Percentiles rank a stretch among this genome's conserved stretches.
Conservation (phyloP, 306 rosid genomes). For the Casuarina equisetifolia region DNA sequence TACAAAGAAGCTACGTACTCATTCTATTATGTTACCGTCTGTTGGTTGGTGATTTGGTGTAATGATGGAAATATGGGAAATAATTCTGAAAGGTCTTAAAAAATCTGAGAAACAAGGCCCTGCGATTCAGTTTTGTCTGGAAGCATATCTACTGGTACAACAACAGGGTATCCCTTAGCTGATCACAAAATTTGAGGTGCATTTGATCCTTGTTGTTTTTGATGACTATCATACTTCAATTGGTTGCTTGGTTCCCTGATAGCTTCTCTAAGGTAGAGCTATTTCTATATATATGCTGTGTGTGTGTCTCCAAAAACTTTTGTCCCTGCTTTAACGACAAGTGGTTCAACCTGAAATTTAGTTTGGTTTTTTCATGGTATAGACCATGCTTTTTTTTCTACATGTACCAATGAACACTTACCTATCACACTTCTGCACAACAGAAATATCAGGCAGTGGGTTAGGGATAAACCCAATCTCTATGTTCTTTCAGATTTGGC, state of each 20-base stretch:
- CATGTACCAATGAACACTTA: not conserved
- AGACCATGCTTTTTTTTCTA: not conserved
- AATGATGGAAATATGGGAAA: not conserved
- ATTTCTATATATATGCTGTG: too few relatives aligned
- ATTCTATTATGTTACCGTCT: constrained; percentile 9
- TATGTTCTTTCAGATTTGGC: too few relatives aligned
- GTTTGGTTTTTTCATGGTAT: too few relatives aligned
- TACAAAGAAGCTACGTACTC: not conserved
- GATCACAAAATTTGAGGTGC: not conserved
- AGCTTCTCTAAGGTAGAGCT: not conserved
- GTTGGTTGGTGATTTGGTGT: constrained; percentile 6
- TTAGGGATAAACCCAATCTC: too few relatives aligned
- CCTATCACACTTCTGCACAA: too few relatives aligned
- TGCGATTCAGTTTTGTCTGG: not conserved
- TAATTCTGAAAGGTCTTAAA: not conserved
- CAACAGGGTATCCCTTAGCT: not conserved
- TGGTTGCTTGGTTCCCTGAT: not conserved
- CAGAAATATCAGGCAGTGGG: too few relatives aligned
- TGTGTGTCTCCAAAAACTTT: too few relatives aligned
- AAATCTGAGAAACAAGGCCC: not conserved
- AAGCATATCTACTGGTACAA: not conserved
- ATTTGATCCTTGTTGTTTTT: not conserved
- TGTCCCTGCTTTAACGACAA: not conserved
- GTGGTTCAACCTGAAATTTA: not conserved
- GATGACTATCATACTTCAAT: not conserved